These are phyloP conservation scores for Psilocybe tampanensis DNA, from an alignment of 768 basidiomycete genomes.

Conservation along the genomic window DNA sequence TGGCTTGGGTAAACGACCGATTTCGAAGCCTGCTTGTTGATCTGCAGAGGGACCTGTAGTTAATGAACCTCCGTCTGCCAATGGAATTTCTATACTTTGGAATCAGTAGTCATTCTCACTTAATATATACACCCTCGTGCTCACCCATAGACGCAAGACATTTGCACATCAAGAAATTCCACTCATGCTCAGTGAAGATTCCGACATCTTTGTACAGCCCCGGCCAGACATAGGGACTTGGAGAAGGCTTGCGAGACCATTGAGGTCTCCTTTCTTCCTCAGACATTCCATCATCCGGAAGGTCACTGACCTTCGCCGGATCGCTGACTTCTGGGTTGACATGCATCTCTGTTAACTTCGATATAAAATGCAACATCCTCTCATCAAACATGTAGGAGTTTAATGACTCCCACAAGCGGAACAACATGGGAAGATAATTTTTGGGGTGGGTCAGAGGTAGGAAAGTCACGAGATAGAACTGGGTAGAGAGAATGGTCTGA, in stretches of 20 bases:
- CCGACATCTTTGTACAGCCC: slow-evolving; percentile 88
- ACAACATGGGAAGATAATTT: slow-evolving; percentile 80
- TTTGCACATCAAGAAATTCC: slow-evolving; percentile 87
- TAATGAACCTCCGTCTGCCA: slow-evolving; percentile 73
- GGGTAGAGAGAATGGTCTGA: slow-evolving; percentile 75
- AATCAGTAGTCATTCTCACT: slow-evolving; percentile 6
- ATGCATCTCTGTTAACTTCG: slow-evolving; percentile 79
- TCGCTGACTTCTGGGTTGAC: slow-evolving; percentile 77
- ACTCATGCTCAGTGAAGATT: slow-evolving; percentile 84
- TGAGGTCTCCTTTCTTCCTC: slow-evolving; percentile 62
- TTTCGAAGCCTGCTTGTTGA: slow-evolving; percentile 70
- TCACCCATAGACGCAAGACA: slow-evolving; percentile 81
- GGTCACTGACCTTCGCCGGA: slow-evolving; percentile 62
- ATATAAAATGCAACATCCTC: slow-evolving; percentile 83
- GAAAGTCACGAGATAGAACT: slow-evolving; percentile 86
- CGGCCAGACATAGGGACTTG: slow-evolving; percentile 49
- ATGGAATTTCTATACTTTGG: slow-evolving; percentile 57
- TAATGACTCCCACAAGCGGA: slow-evolving; percentile 86
- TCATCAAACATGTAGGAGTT: slow-evolving; percentile 92
- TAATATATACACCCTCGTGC: slow-evolving; percentile 21
- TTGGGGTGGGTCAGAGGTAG: slow-evolving; percentile 85
- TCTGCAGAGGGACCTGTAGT: slow-evolving; percentile 80
- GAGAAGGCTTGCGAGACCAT: slow-evolving; percentile 49
- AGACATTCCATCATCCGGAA: slow-evolving; percentile 71
- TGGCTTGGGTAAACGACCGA: slow-evolving; percentile 70